Evolutionary conservation across 306 rosid genomes (phyloP).

Genomic region (Albizia julibrissin): DNA sequence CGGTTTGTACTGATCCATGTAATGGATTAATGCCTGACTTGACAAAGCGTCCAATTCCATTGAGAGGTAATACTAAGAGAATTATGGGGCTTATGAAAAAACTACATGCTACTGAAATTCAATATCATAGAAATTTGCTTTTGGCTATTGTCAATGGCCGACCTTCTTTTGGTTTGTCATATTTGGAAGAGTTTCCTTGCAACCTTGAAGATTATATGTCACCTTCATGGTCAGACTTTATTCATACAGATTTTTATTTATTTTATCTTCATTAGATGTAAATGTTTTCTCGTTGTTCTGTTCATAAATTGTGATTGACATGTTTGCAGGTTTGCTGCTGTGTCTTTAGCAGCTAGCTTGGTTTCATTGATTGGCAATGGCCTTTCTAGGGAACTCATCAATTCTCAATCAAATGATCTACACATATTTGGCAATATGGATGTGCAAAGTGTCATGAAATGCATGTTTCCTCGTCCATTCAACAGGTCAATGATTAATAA

Average conservation of each 20-base stretch:
- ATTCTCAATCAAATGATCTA: constrained; percentile 41
- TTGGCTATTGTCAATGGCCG: constrained; percentile 67
- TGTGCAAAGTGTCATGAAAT: constrained; percentile 56
- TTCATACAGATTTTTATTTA: constrained; percentile 25
- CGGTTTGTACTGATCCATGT: constrained; percentile 77
- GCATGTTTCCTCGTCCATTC: constrained; percentile 80
- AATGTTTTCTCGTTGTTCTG: not conserved
- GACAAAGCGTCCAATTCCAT: constrained; percentile 52
- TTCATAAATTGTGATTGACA: constrained; percentile 37
- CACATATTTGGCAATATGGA: constrained; percentile 40
- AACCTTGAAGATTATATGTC: constrained; percentile 67
- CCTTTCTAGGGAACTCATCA: constrained; percentile 47
- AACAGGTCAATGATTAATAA: constrained; percentile 67
- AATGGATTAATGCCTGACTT: constrained; percentile 90
- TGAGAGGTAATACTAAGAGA: constrained; percentile 76
- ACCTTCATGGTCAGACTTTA: constrained; percentile 70
- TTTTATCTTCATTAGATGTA: constrained; percentile 4
- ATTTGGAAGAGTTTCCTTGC: constrained; percentile 89
- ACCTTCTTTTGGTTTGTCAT: constrained; percentile 67
- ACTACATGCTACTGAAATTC: constrained; percentile 61
- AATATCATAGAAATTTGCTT: constrained; percentile 70
- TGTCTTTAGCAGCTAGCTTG: constrained; percentile 73
- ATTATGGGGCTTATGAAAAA: constrained; percentile 73
- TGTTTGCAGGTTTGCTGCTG: constrained; percentile 68
- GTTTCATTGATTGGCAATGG: constrained; percentile 56